A percentile compares a stretch with the other conserved stretches of the same genome.
phyloP scores from a whole-genome alignment of 2,329 filamentous ascomycete genomes.

The Ilyonectria mors-panacis region DNA sequence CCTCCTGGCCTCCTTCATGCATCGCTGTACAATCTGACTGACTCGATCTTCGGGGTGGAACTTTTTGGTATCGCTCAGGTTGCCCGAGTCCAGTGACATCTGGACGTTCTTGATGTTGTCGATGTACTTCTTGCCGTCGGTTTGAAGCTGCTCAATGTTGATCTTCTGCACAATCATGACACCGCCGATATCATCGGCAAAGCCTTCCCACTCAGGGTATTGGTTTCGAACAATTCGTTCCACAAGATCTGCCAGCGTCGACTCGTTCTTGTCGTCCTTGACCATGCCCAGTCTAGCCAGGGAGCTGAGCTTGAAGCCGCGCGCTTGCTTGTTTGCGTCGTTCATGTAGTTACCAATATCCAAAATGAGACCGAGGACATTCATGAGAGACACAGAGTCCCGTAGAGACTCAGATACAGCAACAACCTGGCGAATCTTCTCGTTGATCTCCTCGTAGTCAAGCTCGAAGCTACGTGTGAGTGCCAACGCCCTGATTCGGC shows the following conservation, averaged over 20 bases:
- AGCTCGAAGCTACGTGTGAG: slow-evolving; percentile 86
- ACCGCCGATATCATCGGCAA: slow-evolving; percentile 85
- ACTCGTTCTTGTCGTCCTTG: slow-evolving; percentile 99
- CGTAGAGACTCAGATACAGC: slow-evolving; percentile 89
- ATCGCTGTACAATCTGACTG: slow-evolving; percentile 88
- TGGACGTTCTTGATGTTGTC: slow-evolving; percentile 96
- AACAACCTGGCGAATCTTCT: slow-evolving; percentile 89
- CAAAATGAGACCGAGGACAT: slow-evolving; percentile 93
- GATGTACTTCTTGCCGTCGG: slow-evolving; percentile 92
- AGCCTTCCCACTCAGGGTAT: slow-evolving; percentile 95
- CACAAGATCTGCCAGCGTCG: slow-evolving; percentile 93
- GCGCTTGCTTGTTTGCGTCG: slow-evolving; percentile 97
- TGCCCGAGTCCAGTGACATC: slow-evolving; percentile 90
- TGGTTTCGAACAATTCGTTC: slow-evolving; percentile 97
- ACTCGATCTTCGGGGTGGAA: slow-evolving; percentile 99
- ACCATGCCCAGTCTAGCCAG: slow-evolving; percentile 95
- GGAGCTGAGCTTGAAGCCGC: slow-evolving; percentile 97
- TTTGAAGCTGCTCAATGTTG: slow-evolving; percentile 92
- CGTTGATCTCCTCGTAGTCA: slow-evolving; percentile 93
- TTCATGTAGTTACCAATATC: slow-evolving; percentile 99
- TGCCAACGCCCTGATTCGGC: slow-evolving; percentile 90
- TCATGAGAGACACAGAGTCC: slow-evolving; percentile 94
- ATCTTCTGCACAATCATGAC: slow-evolving; percentile 88
- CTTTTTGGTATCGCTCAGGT: slow-evolving; percentile 95
- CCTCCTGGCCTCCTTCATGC: slow-evolving; percentile 95